These are phyloP conservation scores for Carex cristatella DNA, from an alignment of 176 grass and related monocot genomes.

Conservation along the genomic window DNA sequence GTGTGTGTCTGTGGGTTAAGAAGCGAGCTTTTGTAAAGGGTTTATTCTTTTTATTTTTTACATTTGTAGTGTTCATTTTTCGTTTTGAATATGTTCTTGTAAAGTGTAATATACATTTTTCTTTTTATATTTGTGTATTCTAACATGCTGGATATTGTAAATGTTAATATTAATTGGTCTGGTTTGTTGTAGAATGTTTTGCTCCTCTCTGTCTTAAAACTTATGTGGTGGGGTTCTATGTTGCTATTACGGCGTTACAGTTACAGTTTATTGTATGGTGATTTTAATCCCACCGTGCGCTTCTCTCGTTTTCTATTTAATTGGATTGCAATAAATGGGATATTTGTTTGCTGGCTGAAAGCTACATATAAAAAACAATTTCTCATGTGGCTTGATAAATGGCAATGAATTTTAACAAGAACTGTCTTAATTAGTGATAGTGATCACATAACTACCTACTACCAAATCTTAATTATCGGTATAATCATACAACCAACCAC, in stretches of 20 bases:
- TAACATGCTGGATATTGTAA: background rate
- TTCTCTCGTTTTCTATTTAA: background rate
- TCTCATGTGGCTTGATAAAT: background rate
- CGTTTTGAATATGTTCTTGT: background rate
- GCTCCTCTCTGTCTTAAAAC: no score
- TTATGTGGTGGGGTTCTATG: background rate
- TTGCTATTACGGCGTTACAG: no score
- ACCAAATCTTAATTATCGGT: background rate
- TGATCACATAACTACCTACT: background rate
- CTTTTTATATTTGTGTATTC: background rate
- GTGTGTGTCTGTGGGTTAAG: background rate
- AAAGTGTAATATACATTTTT: background rate
- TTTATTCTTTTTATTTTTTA: background rate
- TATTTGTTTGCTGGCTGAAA: no score
- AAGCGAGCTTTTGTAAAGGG: constrained; percentile 7
- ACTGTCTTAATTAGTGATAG: background rate
- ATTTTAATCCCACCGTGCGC: background rate
- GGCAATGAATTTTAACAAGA: background rate
- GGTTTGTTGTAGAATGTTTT: no score
- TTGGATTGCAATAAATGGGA: no score
- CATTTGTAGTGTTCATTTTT: constrained; percentile 1
- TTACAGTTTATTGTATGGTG: no score
- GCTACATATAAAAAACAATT: no score
- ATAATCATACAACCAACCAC: background rate
- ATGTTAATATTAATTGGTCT: background rate